Evolutionary conservation across 2,329 filamentous ascomycete species (phyloP), one percentile per base, ranked within the genome.

Genomic region (Endoconidiophora laricicola): DNA sequence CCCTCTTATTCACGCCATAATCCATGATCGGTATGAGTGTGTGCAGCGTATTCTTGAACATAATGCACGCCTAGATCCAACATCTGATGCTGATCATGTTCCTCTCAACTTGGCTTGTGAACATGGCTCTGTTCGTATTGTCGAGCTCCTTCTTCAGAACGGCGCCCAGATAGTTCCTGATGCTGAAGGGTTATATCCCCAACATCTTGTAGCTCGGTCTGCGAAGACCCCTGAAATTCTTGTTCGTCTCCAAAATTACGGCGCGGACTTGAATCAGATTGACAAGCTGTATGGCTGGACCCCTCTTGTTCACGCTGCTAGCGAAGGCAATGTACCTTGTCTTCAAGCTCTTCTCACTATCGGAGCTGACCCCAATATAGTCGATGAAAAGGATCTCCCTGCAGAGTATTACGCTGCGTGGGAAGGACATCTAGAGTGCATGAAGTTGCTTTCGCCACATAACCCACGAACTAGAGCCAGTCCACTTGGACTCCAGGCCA

Each of bases 201-300:
- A 96, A 61, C 91, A 98, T 65, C 75, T 96, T 33, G 90, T 96
- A 18, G 90, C 91, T 22, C 77, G 91, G 50, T 91, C 90, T 26
- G 86, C 86, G 2, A 81, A 88, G 60, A 83, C 79, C 0, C 83
- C 87, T 1, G 73, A 85, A 49, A 74, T 95, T 24, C 71, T 96
- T 9, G 68, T 88, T 12, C 71, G 95, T 38, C 71, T 98, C 10
- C 83, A 87, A 61, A 73, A 83, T 46, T 88, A 91, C 59, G 88
- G 88, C 1, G 90, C 87, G 20, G 81, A 98, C 61, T 72, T 98
- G 41, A 79, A 98, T 59, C 88, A 96, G 62, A 73, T 86, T 29
- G 91, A 98, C 64, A 96, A 94, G 65, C 72, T 98, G 14, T 96
- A 96, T 58, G 86, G 90, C 54, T 98, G 91, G 91, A 96, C 91